phyloP scores from a whole-genome alignment of 352 stramenopile genomes.

The Globisporangium lucens region DNA sequence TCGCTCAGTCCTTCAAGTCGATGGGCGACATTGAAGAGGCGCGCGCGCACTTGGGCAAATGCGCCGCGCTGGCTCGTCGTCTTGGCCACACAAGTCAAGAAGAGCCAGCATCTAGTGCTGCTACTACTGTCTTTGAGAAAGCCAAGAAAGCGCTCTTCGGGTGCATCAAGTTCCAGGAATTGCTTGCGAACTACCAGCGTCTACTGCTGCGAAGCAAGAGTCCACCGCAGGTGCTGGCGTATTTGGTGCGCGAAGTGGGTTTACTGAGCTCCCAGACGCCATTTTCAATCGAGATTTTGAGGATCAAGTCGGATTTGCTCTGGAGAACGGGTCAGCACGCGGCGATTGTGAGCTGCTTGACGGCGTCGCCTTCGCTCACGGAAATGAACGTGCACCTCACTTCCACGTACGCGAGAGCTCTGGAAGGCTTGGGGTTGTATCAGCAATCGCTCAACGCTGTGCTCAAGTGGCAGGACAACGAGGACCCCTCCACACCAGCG shows the following conservation, averaged over 20 bases:
- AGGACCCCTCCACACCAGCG: neutral
- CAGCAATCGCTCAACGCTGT: conserved; percentile 21
- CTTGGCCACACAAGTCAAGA: neutral
- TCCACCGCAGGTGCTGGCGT: conserved; percentile 21
- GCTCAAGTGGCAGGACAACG: neutral
- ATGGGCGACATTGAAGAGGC: conserved; percentile 10
- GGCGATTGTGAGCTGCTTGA: conserved; percentile 19
- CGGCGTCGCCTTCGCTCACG: conserved; percentile 14
- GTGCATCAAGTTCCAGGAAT: conserved; percentile 28
- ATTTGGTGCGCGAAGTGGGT: conserved; percentile 23
- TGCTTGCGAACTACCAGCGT: conserved; percentile 10
- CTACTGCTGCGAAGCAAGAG: conserved; percentile 20
- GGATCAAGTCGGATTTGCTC: conserved; percentile 16
- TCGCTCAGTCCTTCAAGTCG: conserved; percentile 3
- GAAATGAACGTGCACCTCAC: conserved; percentile 19
- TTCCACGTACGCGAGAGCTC: conserved; percentile 21
- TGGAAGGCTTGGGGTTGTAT: conserved; percentile 22
- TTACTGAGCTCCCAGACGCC: conserved; percentile 20
- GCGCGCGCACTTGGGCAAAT: conserved; percentile 8
- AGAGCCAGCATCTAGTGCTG: neutral
- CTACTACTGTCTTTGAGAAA: conserved; percentile 1
- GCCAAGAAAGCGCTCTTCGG: conserved; percentile 22
- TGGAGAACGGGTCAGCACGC: conserved; percentile 22
- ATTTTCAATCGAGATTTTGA: conserved; percentile 22
- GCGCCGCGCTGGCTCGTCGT: conserved; percentile 7